phyloP scores from a whole-genome alignment of 225 moss, liverwort and hornwort species.

The Sphagnum tenellum region DNA sequence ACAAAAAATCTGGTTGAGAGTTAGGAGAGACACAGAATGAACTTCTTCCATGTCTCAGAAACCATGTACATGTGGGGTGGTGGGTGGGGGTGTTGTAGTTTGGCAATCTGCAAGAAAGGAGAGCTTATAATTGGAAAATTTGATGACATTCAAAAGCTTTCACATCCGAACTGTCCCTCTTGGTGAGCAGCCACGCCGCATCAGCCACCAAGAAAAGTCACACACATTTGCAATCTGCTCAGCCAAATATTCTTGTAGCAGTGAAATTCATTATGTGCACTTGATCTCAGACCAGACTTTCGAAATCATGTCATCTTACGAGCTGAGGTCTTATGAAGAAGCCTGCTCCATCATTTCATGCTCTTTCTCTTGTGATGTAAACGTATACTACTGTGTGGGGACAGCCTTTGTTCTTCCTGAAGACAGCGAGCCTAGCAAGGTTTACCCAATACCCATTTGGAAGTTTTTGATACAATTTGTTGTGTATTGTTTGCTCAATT shows the following conservation, averaged over 20 bases:
- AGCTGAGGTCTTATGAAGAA: conserved; percentile 81
- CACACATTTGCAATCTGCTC: conserved; percentile 91
- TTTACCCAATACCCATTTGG: conserved; percentile 5
- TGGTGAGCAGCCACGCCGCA: conserved; percentile 87
- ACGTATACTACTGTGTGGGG: conserved; percentile 89
- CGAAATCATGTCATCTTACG: conserved; percentile 70
- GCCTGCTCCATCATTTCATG: conserved; percentile 94
- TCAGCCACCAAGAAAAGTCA: conserved; percentile 87
- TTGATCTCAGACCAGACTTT: conserved; percentile 97
- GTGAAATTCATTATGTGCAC: conserved; percentile 82
- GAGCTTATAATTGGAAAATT: conserved; percentile 95
- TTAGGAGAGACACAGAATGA: too few species aligned
- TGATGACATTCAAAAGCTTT: conserved; percentile 95
- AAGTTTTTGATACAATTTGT: too few species aligned
- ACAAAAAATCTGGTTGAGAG: too few species aligned
- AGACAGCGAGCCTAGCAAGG: conserved; percentile 97
- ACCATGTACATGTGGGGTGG: neutral
- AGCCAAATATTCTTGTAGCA: conserved; percentile 69
- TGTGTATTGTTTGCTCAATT: too few species aligned
- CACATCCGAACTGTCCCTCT: conserved; percentile 90
- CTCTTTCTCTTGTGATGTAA: conserved; percentile 77
- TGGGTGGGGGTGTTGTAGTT: conserved; percentile 23
- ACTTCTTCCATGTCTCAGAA: too few species aligned
- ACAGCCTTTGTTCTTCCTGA: conserved; percentile 91
- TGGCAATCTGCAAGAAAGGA: conserved; percentile 95